Base-by-base conservation (phyloP, 2,329 filamentous ascomycete genomes). In the Penicillium sp. region DNA sequence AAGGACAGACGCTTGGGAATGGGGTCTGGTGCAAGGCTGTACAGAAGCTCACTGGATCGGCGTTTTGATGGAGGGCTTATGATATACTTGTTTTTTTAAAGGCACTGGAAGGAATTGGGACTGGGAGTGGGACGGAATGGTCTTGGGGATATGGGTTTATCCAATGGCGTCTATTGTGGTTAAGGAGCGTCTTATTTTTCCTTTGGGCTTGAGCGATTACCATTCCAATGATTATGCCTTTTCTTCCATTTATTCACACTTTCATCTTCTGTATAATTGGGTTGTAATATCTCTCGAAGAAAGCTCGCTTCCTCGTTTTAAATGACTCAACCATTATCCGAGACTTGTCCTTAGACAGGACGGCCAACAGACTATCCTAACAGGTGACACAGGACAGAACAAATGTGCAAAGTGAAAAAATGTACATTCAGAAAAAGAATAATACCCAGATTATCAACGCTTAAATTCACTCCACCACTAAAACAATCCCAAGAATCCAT, bases 21-120 rank as follows among this genome's bases (percentile, higher is more conserved):
- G 78, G 78, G 1, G 59, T 77, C 45, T 80, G 78, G 78, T 74
- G 74, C 33, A 73, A 73, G 61, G 77, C 77, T 6, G 75, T 79
- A 33, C 71, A 69, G 42, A 69, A 65, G 51, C 71, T 79, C 60
- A 74, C 71, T 7, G 70, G 70, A 33, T 74, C 68, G 55, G 73
- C 74, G 14, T 79, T 78, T 62, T 76, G 62, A 65, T 45, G 51
- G 26, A 35, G 33, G 11, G 13, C 16, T 53, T 28, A 59, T 59
- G 56, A 58, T 56, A 56, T 51, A 30, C 33, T 37, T n/a, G 14
- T 45, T 53, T 56, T 57, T 58, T 55, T 51, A 52, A 22, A 7
- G 35, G 42, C 35, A 25, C 40, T 49, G 53, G 49, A 13, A 19
- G 30, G 57, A 4, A 37, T 53, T 46, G 55, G 58, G 45, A 55